phyloP scores from a whole-genome alignment of 331 rosid genomes.

The Malus hybrid region DNA sequence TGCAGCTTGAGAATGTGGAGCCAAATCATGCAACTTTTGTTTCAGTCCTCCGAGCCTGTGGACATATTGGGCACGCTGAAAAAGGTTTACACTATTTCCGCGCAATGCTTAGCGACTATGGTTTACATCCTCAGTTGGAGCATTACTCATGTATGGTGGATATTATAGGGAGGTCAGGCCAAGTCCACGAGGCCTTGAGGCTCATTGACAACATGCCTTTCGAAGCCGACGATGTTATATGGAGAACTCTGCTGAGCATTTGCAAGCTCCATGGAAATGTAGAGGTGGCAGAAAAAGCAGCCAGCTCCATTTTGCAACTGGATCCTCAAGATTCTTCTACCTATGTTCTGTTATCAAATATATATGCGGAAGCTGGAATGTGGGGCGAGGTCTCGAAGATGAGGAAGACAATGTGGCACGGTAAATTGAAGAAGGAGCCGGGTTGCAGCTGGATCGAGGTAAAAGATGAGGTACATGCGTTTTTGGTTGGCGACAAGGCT shows the following conservation, averaged over 20 bases:
- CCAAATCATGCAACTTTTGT: neutral
- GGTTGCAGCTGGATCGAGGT: neutral
- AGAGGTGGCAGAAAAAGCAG: neutral
- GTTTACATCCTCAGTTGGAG: neutral
- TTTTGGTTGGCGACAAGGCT: neutral
- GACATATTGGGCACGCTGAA: neutral
- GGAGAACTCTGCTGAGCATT: neutral
- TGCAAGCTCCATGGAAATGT: neutral
- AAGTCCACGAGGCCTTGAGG: neutral
- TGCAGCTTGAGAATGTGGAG: neutral
- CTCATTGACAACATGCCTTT: neutral
- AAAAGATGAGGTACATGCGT: neutral
- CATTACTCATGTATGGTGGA: neutral
- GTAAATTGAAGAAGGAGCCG: neutral
- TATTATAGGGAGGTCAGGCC: neutral
- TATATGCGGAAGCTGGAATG: neutral
- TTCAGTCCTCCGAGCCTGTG: neutral
- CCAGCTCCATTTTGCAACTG: neutral
- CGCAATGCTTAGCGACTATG: neutral
- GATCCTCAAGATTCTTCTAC: neutral
- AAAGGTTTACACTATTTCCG: neutral
- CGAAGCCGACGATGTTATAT: neutral
- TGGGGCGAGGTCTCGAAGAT: neutral
- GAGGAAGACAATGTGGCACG: neutral
- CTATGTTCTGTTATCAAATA: neutral